Base-by-base conservation (phyloP, 140 eudicot genomes). In the Erigeron philadelphicus region DNA sequence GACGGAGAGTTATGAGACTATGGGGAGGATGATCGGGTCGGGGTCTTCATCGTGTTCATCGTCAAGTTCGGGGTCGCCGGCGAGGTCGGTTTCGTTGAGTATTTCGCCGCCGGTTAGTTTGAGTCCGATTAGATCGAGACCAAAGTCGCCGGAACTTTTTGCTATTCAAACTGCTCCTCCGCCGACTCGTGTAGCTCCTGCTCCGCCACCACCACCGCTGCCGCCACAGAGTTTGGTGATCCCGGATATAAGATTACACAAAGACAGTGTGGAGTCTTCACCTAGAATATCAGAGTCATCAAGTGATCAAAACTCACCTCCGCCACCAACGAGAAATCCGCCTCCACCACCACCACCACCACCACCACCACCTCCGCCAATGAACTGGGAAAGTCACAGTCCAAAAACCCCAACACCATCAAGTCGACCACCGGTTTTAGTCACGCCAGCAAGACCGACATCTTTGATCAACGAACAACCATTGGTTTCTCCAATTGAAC, bases 51-150 rank as follows among this genome's bases (percentile, higher is more conserved):
- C 90, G 3, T 84, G 83, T 58, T 88, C 96, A 0, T 72, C 67
- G 0, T 78, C 78, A 6, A 66, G 74, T 7, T 79, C 88, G 50
- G 90, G 76, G 48, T 88, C 95, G n/a, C 95, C 97, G 23, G 86
- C 11, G 2, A 74, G 89, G 81, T 93, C 99, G 5, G 87, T 79
- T 17, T 86, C 96, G 1, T 72, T 79, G 19, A 84, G 93, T 65
- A 83, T 85, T n/a, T 93, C 99, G 17, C 94, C 99, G 59, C 85
- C 95, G 44, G 76, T 79, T 13, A 93, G 93, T 72, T 72, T 61
- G 59, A 93, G 96, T 67, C 96, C 99, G 17, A 84, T 69, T 21
- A 76, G 66, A 52, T 84, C 88, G 5, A 69, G 76, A 43, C 90
- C 94, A 1, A 87, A 93, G 40, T 89, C 98, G 59, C 98, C 95